phyloP scores from a whole-genome alignment of 352 stramenopile species.

The Globisporangium paddicum region DNA sequence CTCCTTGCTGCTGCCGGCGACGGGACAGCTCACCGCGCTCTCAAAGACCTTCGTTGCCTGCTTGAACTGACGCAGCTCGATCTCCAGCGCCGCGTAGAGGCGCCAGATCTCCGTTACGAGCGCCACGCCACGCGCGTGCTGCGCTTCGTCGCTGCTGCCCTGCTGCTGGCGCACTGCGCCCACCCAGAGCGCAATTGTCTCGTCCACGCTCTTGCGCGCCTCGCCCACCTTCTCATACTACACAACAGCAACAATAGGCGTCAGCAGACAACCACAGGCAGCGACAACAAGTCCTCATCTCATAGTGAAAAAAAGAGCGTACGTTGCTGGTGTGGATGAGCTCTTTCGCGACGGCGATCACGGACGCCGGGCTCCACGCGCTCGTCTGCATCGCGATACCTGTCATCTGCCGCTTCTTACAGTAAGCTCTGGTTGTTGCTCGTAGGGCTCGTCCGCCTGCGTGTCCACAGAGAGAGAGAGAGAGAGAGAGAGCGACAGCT shows the following conservation, averaged over 20 bases:
- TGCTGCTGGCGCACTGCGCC: slow-evolving; percentile 6
- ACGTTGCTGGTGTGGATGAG: slow-evolving; percentile 77
- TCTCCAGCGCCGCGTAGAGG: slow-evolving; percentile 70
- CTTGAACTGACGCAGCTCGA: slow-evolving; percentile 80
- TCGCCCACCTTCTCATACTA: slow-evolving; percentile 72
- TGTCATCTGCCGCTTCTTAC: slow-evolving; percentile 4
- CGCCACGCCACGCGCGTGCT: slow-evolving; percentile 14
- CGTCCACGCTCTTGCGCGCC: slow-evolving; percentile 46
- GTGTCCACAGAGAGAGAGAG: not conserved
- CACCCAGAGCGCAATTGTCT: slow-evolving; percentile 43
- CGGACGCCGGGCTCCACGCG: slow-evolving; percentile 41
- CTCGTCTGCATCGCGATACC: slow-evolving; percentile 4
- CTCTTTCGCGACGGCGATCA: slow-evolving; percentile 60
- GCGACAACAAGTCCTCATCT: too few relatives aligned
- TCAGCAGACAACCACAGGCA: too few relatives aligned
- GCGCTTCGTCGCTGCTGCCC: slow-evolving; percentile 14
- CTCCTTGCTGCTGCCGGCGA: slow-evolving; percentile 26
- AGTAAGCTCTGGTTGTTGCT: not conserved
- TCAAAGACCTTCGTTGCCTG: slow-evolving; percentile 81
- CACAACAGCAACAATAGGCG: not conserved
- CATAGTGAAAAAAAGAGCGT: too few relatives aligned
- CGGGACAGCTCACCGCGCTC: slow-evolving; percentile 40
- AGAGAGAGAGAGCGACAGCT: not conserved
- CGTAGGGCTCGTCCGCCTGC: not conserved
- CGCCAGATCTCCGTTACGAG: slow-evolving; percentile 42